Evolutionary conservation across 202 grass and related monocot genomes (phyloP).

Genomic region (Schoenoplectus tabernaemontani): DNA sequence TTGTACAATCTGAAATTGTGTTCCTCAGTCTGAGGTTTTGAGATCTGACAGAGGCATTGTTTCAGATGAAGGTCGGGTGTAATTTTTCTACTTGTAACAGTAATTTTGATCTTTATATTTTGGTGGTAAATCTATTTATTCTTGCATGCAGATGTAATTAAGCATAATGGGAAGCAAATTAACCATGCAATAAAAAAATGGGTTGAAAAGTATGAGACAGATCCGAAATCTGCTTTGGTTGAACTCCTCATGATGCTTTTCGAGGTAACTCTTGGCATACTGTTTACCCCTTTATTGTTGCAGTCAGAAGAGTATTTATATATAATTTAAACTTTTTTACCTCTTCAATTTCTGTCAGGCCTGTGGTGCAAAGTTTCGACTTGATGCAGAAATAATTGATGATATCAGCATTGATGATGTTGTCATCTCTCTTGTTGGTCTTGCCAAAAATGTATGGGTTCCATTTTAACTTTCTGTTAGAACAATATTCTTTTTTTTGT

Average conservation of each 20-base stretch:
- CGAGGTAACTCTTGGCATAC: constrained; percentile 50
- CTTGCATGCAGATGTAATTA: constrained; percentile 60
- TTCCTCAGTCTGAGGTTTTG: not conserved
- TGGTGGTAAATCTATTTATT: not conserved
- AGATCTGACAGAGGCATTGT: not conserved
- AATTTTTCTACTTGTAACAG: not conserved
- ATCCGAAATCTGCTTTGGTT: constrained; percentile 57
- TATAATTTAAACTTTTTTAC: constrained; percentile 21
- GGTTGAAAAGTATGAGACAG: constrained; percentile 72
- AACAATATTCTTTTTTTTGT: not conserved
- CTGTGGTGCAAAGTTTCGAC: constrained; percentile 75
- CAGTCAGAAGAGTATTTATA: constrained; percentile 15
- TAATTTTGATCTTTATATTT: not conserved
- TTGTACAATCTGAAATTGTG: not conserved
- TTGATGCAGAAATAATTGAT: constrained; percentile 57
- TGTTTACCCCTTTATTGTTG: constrained; percentile 3
- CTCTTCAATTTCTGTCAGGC: constrained; percentile 35
- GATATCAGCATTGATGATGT: constrained; percentile 69
- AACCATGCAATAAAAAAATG: constrained; percentile 68
- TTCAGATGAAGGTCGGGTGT: not conserved
- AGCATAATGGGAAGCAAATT: constrained; percentile 69
- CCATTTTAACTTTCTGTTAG: not conserved
- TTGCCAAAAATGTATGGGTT: constrained; percentile 73
- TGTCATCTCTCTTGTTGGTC: constrained; percentile 57
- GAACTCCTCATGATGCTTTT: constrained; percentile 80